phyloP scores from a whole-genome alignment of 495 filamentous ascomycete genomes.

The Xylaria bambusicola region DNA sequence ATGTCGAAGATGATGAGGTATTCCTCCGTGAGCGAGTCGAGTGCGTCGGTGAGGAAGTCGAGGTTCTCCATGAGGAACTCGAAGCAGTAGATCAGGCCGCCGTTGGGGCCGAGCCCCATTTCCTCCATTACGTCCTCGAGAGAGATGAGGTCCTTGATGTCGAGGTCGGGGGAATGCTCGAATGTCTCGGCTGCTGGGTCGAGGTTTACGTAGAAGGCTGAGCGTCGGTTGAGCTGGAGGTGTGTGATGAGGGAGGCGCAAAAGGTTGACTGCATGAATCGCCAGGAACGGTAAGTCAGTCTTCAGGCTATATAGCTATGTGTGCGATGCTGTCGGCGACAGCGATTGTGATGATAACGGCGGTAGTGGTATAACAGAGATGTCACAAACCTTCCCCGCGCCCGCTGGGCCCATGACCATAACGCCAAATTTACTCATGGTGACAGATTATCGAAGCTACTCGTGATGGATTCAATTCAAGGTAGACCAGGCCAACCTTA shows the following conservation, averaged over 20 bases:
- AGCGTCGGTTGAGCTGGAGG: constrained; percentile 82
- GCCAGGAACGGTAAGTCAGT: too few relatives aligned
- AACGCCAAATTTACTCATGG: constrained; percentile 93
- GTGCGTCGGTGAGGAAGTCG: constrained; percentile 85
- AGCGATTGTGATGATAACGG: neutral
- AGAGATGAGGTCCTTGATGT: constrained; percentile 95
- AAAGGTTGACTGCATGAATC: constrained; percentile 72
- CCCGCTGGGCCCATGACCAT: constrained; percentile 93
- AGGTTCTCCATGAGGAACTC: constrained; percentile 95
- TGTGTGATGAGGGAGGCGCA: constrained; percentile 91
- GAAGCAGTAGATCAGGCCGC: constrained; percentile 96
- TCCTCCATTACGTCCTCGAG: constrained; percentile 99
- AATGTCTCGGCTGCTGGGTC: constrained; percentile 95
- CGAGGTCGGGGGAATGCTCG: constrained; percentile 86
- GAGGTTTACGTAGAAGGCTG: constrained; percentile 93
- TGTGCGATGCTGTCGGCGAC: too few relatives aligned
- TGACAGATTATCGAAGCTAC: constrained; percentile 10
- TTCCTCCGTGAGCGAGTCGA: constrained; percentile 88
- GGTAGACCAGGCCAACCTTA: neutral
- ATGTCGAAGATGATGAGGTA: constrained; percentile 97
- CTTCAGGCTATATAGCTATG: too few relatives aligned
- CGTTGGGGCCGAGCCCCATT: constrained; percentile 89
- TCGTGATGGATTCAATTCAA: neutral
- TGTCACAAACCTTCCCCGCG: constrained; percentile 69
- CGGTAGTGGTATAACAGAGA: neutral